Evolutionary conservation across 2,329 filamentous ascomycete genomes (phyloP).

Genomic region (Corniculantispora saksenae): DNA sequence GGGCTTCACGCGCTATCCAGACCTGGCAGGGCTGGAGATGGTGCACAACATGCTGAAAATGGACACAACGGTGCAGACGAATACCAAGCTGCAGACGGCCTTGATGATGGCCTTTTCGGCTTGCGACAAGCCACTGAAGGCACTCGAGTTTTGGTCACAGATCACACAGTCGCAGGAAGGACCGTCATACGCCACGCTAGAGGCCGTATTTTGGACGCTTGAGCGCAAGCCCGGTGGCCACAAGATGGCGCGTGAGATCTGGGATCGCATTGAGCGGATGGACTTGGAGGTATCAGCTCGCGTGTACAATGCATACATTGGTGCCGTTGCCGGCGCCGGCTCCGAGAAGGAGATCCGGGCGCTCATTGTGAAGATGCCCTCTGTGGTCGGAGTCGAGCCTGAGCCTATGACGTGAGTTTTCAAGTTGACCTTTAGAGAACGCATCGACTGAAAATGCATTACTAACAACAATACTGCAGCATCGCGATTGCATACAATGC

Average conservation of each 20-base stretch:
- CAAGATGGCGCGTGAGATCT: constrained; percentile 65
- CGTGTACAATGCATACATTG: constrained; percentile 77
- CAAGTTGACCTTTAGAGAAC: background rate
- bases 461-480: background rate
- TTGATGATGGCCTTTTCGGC: constrained; percentile 83
- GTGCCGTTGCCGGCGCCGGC: constrained; percentile 70
- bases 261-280: constrained; percentile 69
- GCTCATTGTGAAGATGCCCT: constrained; percentile 67
- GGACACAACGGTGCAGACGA: constrained; percentile 76
- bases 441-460: background rate
- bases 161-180: constrained; percentile 85
- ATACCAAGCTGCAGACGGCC: constrained; percentile 76
- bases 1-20: constrained; percentile 63
- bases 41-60: constrained; percentile 95
- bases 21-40: constrained; percentile 65
- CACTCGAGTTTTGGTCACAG: constrained; percentile 79
- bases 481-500: constrained; percentile 60
- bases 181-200: constrained; percentile 77
- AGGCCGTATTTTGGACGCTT: constrained; percentile 78
- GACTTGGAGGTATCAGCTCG: constrained; percentile 74
- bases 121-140: constrained; percentile 64
- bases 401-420: constrained; percentile 68
- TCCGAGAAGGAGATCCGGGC: constrained; percentile 67
- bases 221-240: constrained; percentile 62
- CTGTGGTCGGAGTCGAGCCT: constrained; percentile 66